A percentile compares a stretch with the other conserved stretches of the same genome.
phyloP scores from a whole-genome alignment of 352 stramenopile genomes.

The Globisporangium solare region DNA sequence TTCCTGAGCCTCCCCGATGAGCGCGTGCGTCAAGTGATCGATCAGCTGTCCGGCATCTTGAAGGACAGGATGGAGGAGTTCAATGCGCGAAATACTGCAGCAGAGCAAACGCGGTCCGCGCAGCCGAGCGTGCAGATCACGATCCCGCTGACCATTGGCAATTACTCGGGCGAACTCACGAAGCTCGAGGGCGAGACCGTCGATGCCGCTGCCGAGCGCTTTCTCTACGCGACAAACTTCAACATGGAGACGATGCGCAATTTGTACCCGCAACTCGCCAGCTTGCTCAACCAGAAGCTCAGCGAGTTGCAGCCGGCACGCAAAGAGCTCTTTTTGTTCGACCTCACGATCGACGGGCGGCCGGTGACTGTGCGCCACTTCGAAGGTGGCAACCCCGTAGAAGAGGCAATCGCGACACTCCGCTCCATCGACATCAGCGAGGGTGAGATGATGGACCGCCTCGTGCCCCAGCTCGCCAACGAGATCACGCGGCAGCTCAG shows the following conservation, averaged over 20 bases:
- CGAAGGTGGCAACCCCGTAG: constrained; percentile 46
- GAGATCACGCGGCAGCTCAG: constrained; percentile 53
- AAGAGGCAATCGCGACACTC: constrained; percentile 55
- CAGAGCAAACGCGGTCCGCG: constrained; percentile 7
- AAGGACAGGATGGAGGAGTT: constrained; percentile 59
- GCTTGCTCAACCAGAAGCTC: constrained; percentile 54
- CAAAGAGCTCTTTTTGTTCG: constrained; percentile 59
- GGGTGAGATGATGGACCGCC: constrained; percentile 42
- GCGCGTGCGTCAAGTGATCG: constrained; percentile 48
- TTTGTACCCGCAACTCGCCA: constrained; percentile 54
- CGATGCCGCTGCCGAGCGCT: constrained; percentile 59
- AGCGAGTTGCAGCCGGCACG: constrained; percentile 42
- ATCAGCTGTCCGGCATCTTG: constrained; percentile 61
- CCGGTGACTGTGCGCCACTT: constrained; percentile 61
- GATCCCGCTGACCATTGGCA: constrained; percentile 57
- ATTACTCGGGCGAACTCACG: constrained; percentile 35
- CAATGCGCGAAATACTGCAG: constrained; percentile 16
- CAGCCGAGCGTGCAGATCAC: constrained; percentile 46
- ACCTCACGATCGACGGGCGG: constrained; percentile 44
- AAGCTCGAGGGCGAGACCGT: constrained; percentile 60
- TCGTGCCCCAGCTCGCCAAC: constrained; percentile 54
- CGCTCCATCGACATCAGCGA: constrained; percentile 38
- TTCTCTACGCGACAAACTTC: constrained; percentile 54
- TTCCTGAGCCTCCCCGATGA: constrained; percentile 43
- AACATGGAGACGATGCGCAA: constrained; percentile 59